Base-by-base conservation (phyloP, 148 eudicot species). In the Chenopodium quinoa region DNA sequence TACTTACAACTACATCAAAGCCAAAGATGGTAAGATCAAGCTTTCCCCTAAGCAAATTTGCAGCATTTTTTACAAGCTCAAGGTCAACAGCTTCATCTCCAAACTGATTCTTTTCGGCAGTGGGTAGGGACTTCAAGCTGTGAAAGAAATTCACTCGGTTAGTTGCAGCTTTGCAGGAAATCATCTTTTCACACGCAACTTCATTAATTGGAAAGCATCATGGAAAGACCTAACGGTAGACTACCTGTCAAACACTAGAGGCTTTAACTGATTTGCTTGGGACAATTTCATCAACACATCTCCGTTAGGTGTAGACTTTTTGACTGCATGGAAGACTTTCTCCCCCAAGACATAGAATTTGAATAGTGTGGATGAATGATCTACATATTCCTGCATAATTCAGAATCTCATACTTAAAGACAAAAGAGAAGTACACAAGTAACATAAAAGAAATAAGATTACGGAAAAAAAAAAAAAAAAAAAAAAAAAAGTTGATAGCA, bases 1-100 rank as follows among this genome's bases (percentile, higher is more conserved):
- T 86, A 91, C 99, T 92, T 80, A 95, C 99, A 77, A 95, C 99
- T 80, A 93, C 96, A 83, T 93, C 97, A 83, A 95, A 95, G 74
- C 98, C 98, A 78, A 95, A 92, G 72, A 95, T 91, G 70, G 98
- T 95, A 73, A 95, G 96, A 78, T 85, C 83, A 64, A 95, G 97
- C 78, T 78, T 88, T 86, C 76, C 87, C 79, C 92, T 85, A 60
- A 95, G 91, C 92, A 89, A 92, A 81, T 79, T 82, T 37, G 97
- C 97, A 84, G 98, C 98, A 73, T 82, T 82, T 64, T 86, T 92
- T 79, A 93, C 98, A 60, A 93, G 93, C 82, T 78, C 93, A 44
- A 92, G 89, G 87, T 95, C 91, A 68, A 92, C 65, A 81, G 76
- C 81, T 78, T 83, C 87, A 71, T 78, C 85, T 68, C 81, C 86